Percentiles rank a stretch among this genome's conserved stretches.
Conservation (phyloP, 768 basidiomycete genomes). For the Trametes punicea region DNA sequence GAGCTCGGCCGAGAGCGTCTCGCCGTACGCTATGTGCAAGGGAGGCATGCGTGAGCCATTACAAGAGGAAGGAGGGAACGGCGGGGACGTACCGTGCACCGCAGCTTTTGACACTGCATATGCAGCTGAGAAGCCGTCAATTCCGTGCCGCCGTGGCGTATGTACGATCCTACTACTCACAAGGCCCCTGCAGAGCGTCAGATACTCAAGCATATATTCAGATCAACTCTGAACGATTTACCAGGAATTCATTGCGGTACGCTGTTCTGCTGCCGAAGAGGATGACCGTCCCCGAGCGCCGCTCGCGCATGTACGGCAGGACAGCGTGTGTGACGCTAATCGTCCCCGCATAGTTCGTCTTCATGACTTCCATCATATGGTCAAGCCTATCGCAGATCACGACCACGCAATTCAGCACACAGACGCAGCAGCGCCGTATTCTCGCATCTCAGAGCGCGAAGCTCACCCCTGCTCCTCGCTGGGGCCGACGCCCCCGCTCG, state of each 20-base stretch:
- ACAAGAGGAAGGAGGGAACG: no score
- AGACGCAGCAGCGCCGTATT: not conserved
- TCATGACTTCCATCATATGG: conserved; percentile 31
- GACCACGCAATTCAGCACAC: no score
- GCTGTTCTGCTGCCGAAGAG: conserved; percentile 33
- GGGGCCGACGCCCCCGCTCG: conserved; percentile 33
- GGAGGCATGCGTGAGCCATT: not conserved
- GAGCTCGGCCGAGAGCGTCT: conserved; percentile 28
- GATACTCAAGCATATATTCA: not conserved
- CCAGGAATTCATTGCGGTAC: conserved; percentile 33
- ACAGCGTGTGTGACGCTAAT: conserved; percentile 39
- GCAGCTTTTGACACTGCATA: conserved; percentile 29
- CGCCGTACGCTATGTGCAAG: conserved; percentile 24
- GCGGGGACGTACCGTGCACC: conserved; percentile 23
- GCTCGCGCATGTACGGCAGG: conserved; percentile 36
- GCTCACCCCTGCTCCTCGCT: conserved; percentile 42
- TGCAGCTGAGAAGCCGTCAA: conserved; percentile 11
- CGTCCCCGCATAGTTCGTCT: conserved; percentile 39
- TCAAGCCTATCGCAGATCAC: conserved; percentile 19
- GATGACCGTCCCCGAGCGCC: conserved; percentile 32
- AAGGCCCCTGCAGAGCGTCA: not conserved
- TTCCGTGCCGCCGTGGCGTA: no score
- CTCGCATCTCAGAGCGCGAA: not conserved
- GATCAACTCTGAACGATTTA: conserved; percentile 12
- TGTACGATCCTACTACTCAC: not conserved